These are phyloP conservation scores for Jacaranda copaia DNA, from an alignment of 257 asterid genomes.

Conservation along the genomic window DNA sequence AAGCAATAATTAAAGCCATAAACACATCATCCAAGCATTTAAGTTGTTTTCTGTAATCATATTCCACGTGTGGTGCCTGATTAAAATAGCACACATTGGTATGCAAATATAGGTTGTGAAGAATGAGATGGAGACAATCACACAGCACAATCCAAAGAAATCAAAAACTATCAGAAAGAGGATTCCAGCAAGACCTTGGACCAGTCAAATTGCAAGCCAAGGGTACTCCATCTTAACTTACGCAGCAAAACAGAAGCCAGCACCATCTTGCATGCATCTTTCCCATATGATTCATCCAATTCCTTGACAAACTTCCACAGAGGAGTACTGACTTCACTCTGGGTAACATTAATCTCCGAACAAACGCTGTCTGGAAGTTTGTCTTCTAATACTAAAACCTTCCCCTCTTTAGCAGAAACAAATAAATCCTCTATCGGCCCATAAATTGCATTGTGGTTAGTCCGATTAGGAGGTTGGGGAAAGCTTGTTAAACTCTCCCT, in stretches of 20 bases:
- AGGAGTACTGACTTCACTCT: conserved; percentile 37
- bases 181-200: conserved; percentile 84
- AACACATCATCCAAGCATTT: conserved; percentile 17
- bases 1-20: background rate
- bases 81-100: conserved; percentile 3
- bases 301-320: conserved; percentile 63
- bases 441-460: conserved; percentile 88
- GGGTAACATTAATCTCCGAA: conserved; percentile 36
- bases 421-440: conserved; percentile 80
- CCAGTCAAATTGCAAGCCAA: conserved; percentile 99
- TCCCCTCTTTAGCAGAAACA: conserved; percentile 68
- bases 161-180: conserved; percentile 41
- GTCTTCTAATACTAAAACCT: conserved; percentile 57
- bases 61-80: background rate
- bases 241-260: conserved; percentile 92
- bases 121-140: conserved; percentile 6
- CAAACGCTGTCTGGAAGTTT: conserved; percentile 33
- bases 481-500: conserved; percentile 82
- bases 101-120: background rate
- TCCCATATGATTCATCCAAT: conserved; percentile 43
- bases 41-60: background rate
- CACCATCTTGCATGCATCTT: conserved; percentile 57
- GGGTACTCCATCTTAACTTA: conserved; percentile 98
- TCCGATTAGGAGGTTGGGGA: conserved; percentile 92
- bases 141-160: conserved; percentile 24